These are phyloP conservation scores for Boletus huronensis DNA, from an alignment of 768 basidiomycete genomes.

Conservation along the genomic window DNA sequence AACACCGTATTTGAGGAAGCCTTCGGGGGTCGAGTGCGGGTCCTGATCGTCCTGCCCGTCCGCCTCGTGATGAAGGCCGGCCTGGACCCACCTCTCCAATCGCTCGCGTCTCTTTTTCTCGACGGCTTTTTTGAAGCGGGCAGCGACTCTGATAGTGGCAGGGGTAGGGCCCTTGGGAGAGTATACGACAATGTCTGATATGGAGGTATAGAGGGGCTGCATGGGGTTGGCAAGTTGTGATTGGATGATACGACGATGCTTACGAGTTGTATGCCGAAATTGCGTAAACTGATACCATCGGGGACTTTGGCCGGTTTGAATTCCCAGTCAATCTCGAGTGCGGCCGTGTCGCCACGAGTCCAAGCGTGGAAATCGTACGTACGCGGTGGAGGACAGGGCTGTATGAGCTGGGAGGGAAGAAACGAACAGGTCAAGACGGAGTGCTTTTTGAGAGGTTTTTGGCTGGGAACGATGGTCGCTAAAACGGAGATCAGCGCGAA, in stretches of 20 bases:
- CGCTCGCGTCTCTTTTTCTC: slow-evolving; percentile 55
- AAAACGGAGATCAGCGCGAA: slow-evolving; percentile 5
- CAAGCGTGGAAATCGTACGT: slow-evolving; percentile 19
- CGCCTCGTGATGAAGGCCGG: slow-evolving; percentile 10
- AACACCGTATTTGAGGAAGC: slow-evolving; percentile 31
- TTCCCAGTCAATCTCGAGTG: slow-evolving; percentile 44
- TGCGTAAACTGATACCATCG: slow-evolving; percentile 78
- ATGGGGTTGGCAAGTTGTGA: slow-evolving; percentile 7
- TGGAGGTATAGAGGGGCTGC: slow-evolving; percentile 78
- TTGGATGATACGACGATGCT: slow-evolving; percentile 32
- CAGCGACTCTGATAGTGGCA: slow-evolving; percentile 56
- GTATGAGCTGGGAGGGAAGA: slow-evolving; percentile 44
- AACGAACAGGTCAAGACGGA: slow-evolving; percentile 51
- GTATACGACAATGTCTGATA: slow-evolving; percentile 90
- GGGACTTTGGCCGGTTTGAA: slow-evolving; percentile 73
- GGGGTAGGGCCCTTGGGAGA: slow-evolving; percentile 63
- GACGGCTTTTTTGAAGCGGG: slow-evolving; percentile 62
- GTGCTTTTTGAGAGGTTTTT: slow-evolving; percentile 19
- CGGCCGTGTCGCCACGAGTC: slow-evolving; percentile 13
- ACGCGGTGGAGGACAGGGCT: slow-evolving; percentile 22
- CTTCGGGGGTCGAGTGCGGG: slow-evolving; percentile 22
- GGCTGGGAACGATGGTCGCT: slow-evolving; percentile 3
- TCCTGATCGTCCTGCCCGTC: slow-evolving; percentile 15
- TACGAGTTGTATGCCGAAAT: slow-evolving; percentile 88
- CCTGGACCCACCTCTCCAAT: slow-evolving; percentile 20